phyloP scores from a whole-genome alignment of 257 asterid genomes.

The Osmanthus fragrans region DNA sequence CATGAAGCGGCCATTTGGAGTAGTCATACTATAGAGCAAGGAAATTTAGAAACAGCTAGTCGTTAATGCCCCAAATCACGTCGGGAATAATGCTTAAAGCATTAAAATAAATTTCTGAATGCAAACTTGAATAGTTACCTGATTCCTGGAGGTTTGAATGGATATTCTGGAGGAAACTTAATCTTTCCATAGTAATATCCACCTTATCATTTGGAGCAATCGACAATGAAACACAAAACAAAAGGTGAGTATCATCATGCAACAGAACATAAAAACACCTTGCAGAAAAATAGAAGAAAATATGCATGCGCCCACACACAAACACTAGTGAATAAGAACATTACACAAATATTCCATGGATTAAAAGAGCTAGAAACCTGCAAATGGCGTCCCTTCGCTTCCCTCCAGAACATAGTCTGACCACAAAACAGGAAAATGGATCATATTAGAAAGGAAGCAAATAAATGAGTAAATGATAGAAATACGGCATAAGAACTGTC shows the following conservation, averaged over 20 bases:
- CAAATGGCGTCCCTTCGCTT: conserved; percentile 97
- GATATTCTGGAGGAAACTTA: conserved; percentile 96
- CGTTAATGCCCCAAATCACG: conserved; percentile 9
- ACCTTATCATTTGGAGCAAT: conserved; percentile 42
- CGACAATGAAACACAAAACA: conserved; percentile 12
- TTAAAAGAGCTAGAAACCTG: conserved; percentile 61
- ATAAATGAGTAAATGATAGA: background rate
- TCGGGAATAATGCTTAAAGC: background rate
- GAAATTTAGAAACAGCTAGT: conserved; percentile 19
- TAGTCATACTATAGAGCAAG: conserved; percentile 65
- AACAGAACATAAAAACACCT: conserved; percentile 1
- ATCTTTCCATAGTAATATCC: conserved; percentile 97
- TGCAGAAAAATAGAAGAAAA: conserved; percentile 3
- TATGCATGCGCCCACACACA: conserved; percentile 14
- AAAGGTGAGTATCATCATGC: conserved; percentile 20
- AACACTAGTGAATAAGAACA: conserved; percentile 4
- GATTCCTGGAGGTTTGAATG: conserved; percentile 93
- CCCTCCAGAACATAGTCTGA: conserved; percentile 99
- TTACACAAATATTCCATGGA: conserved; percentile 9
- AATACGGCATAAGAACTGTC: conserved; percentile 10
- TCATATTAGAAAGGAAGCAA: conserved; percentile 32
- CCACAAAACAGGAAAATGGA: conserved; percentile 26
- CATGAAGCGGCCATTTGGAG: conserved; percentile 90
- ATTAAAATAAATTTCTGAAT: background rate
- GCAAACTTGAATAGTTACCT: conserved; percentile 42